A percentile compares a stretch with the other conserved stretches of the same genome.
phyloP scores from a whole-genome alignment of 2,329 filamentous ascomycete genomes.

The Calycina herbarum region DNA sequence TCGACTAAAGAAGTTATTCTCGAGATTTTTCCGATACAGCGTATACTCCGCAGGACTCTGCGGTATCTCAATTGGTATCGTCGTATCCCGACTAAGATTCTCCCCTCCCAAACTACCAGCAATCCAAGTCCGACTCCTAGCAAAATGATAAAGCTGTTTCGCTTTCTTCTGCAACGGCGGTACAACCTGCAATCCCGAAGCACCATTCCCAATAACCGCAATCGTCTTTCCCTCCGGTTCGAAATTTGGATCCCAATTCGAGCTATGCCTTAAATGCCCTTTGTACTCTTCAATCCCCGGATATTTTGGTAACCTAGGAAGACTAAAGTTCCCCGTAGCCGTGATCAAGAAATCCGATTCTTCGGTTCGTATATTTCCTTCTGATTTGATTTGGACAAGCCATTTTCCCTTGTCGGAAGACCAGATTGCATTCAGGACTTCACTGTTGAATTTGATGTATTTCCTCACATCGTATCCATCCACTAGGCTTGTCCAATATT shows the following conservation, averaged over 20 bases:
- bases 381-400: conserved; percentile 35
- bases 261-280: conserved; percentile 58
- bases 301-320: conserved; percentile 62
- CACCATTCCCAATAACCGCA: conserved; percentile 54
- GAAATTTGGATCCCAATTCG: conserved; percentile 57
- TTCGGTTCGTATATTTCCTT: conserved; percentile 39
- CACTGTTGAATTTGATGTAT: conserved; percentile 54
- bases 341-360: conserved; percentile 61
- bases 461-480: conserved; percentile 64
- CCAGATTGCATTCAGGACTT: conserved; percentile 59
- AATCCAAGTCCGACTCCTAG: conserved; percentile 64
- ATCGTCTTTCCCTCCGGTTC: conserved; percentile 45
- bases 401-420: conserved; percentile 52
- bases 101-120: conserved; percentile 58
- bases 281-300: conserved; percentile 51
- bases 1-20: conserved; percentile 39
- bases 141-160: conserved; percentile 36
- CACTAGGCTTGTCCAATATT: conserved; percentile 65
- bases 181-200: conserved; percentile 53
- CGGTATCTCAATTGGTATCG: conserved; percentile 35
- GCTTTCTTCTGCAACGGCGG: conserved; percentile 42
- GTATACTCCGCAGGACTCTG: conserved; percentile 40
- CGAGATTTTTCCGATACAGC: conserved; percentile 45
- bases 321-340: conserved; percentile 66
- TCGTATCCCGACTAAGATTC: conserved; percentile 41